Evolutionary conservation across 805 yeast species (phyloP).

Genomic region (Pichia nanzhaoensis): DNA sequence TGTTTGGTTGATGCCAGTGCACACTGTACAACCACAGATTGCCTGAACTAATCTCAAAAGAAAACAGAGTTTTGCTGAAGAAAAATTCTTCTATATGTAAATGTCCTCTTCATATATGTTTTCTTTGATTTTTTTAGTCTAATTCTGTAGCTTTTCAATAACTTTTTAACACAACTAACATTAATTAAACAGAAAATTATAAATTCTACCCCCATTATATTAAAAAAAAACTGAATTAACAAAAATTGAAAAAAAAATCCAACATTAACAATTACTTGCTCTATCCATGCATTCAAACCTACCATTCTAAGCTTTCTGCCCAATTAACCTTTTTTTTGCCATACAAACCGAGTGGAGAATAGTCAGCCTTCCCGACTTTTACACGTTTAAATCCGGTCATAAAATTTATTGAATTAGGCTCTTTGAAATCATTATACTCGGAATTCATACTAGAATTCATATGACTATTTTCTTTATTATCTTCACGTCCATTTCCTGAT

Average conservation of each 20-base stretch:
- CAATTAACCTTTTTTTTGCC: constrained; percentile 24
- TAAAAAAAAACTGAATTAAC: no score
- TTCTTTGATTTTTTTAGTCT: no score
- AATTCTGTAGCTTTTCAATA: no score
- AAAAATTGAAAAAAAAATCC: neutral
- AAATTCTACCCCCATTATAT: no score
- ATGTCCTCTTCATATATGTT: no score
- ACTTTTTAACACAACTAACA: no score
- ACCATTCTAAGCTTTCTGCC: constrained; percentile 30
- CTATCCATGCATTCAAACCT: no score
- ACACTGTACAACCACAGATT: constrained; percentile 42
- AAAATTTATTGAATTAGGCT: no score
- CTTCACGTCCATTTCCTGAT: neutral
- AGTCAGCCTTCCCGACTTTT: neutral
- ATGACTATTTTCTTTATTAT: constrained; percentile 4
- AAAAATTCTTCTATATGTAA: no score
- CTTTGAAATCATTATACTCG: no score
- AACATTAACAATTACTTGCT: neutral
- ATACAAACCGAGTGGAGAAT: neutral
- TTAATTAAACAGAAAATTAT: no score
- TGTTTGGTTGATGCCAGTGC: constrained; percentile 49
- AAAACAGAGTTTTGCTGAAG: no score
- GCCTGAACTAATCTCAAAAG: constrained; percentile 25
- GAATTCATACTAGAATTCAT: neutral
- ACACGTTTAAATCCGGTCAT: constrained; percentile 1